These are phyloP conservation scores for Phoma sp. DNA, from an alignment of 2,329 filamentous ascomycete species.

Conservation along the genomic window DNA sequence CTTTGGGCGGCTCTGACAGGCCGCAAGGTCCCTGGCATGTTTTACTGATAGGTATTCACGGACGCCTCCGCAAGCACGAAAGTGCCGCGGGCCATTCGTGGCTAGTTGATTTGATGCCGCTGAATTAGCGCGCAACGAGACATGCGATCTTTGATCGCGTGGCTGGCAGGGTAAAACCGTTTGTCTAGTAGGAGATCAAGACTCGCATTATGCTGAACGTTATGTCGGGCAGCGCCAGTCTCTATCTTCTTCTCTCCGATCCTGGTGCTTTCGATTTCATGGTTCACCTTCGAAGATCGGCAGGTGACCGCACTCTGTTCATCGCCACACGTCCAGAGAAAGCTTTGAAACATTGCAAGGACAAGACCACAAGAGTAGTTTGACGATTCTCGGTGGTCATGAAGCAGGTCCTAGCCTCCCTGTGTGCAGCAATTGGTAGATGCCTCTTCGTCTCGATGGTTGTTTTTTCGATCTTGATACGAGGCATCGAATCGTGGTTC, in stretches of 20 bases:
- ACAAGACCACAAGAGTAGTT: neutral
- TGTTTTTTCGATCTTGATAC: neutral
- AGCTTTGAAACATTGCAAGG: neutral
- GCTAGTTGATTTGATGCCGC: neutral
- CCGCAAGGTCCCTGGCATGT: slow-evolving; percentile 40
- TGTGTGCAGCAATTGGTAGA: slow-evolving; percentile 22
- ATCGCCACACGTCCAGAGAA: slow-evolving; percentile 4
- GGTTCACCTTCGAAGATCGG: slow-evolving; percentile 2
- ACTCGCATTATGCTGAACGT: neutral
- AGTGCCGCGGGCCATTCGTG: neutral
- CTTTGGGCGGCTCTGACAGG: slow-evolving; percentile 33
- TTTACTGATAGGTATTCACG: slow-evolving; percentile 38
- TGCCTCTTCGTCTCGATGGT: slow-evolving; percentile 4
- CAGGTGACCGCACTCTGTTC: slow-evolving; percentile 10
- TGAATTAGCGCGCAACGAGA: slow-evolving; percentile 5
- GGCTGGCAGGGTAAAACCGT: neutral
- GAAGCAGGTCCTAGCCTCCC: slow-evolving; percentile 24
- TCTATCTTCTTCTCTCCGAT: slow-evolving; percentile 7
- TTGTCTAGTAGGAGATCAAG: neutral
- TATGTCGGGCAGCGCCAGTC: neutral
- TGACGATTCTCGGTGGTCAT: slow-evolving; percentile 7
- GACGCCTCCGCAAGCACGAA: neutral
- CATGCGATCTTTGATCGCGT: neutral
- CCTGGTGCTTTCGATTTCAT: neutral
- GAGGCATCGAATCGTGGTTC: slow-evolving; percentile 1